Evolutionary conservation across 2,329 filamentous ascomycete species (phyloP).

Genomic region (Monosporascus sp.): DNA sequence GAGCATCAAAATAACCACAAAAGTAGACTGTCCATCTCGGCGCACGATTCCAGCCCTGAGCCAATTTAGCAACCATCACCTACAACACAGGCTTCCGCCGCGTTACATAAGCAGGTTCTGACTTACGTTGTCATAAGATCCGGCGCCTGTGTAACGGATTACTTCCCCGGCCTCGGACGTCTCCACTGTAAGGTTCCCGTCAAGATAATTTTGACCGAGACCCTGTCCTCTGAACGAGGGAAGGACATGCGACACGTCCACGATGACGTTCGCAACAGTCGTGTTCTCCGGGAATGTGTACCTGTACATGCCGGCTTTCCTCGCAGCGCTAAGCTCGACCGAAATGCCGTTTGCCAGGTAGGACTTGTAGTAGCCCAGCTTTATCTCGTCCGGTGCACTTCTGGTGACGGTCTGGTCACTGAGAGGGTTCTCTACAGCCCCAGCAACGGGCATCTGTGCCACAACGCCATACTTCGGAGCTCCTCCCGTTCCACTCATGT

Average conservation of each 20-base stretch:
- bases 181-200: slow-evolving; percentile 51
- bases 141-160: slow-evolving; percentile 51
- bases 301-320: slow-evolving; percentile 53
- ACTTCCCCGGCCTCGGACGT: slow-evolving; percentile 29
- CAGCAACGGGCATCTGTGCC: slow-evolving; percentile 51
- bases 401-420: slow-evolving; percentile 50
- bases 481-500: slow-evolving; percentile 63
- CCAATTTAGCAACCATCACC: neutral
- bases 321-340: slow-evolving; percentile 51
- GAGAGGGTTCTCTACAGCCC: slow-evolving; percentile 47
- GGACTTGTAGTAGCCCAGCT: slow-evolving; percentile 58
- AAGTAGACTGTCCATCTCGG: slow-evolving; percentile 59
- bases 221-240: slow-evolving; percentile 56
- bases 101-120: neutral
- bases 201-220: slow-evolving; percentile 56
- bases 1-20: slow-evolving; percentile 54
- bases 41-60: slow-evolving; percentile 56
- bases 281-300: slow-evolving; percentile 49
- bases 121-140: slow-evolving; percentile 56
- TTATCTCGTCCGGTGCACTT: slow-evolving; percentile 42
- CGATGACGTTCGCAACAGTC: slow-evolving; percentile 42
- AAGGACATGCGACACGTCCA: slow-evolving; percentile 63
- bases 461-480: slow-evolving; percentile 66
- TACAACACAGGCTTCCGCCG: neutral
- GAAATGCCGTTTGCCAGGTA: slow-evolving; percentile 48